Evolutionary conservation across 2,329 filamentous ascomycete species (phyloP), one percentile per base, ranked within the genome.

Genomic region (Beauveria sp.): DNA sequence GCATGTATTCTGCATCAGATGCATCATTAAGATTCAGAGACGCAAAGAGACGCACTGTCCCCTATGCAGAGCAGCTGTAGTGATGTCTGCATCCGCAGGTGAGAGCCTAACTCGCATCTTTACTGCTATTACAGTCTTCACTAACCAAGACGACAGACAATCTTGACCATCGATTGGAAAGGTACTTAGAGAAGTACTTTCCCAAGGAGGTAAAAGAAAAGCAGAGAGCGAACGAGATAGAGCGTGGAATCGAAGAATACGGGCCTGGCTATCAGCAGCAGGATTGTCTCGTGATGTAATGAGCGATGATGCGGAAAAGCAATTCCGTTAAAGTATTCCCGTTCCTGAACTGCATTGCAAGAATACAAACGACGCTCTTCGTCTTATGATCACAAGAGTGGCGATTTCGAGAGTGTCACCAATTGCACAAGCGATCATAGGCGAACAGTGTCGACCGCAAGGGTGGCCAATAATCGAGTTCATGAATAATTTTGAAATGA

Each of bases 1-100:
- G 30, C 90, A 95, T 66, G 77, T 93, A 16, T 93, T 93, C 70
- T 96, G 91, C 75, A 93, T 95, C 61, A 81, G 89, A 3, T 96
- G 91, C 70, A 80, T 93, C 54, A 86, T 96, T 64, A 86, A 90
- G 67, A 85, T 96, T 75, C 91, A 95, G 71, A 84, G 86, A 51
- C 83, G 85, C 45, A 79, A 81, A 63, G 86, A 89, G 69, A 81
- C 81, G 43, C 78, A 84, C 57, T 96, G 91, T 69, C 91, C 91
- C 0, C 77, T 95, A 59, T 96, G 91, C 71, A 81, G 92, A 62
- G 81, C 84, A 20, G 81, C 87, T 62, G 88, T 87, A 0, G 84
- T 96, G 12, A 81, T 90, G 76, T 76, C 81, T 62, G 90, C 91
- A 0, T 87, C 89, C 64, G 79, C 84, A 60, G 81, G 84, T 84